These are phyloP conservation scores for Fusarium sp. DNA, from an alignment of 2,329 filamentous ascomycete genomes.

Conservation along the genomic window DNA sequence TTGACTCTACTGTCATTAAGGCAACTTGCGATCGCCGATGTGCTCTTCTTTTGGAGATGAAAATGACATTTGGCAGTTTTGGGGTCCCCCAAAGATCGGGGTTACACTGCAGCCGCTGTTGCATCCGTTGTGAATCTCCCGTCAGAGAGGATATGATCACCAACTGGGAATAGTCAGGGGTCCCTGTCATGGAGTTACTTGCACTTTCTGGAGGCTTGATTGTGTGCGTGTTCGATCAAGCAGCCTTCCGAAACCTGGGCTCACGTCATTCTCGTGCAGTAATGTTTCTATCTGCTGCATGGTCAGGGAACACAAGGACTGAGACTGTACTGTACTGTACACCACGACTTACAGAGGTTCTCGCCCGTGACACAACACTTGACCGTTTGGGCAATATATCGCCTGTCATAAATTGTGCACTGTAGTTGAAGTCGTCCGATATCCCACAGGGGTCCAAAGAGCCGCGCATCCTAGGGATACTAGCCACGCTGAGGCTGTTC, in stretches of 20 bases:
- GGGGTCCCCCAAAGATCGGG: constrained; percentile 28
- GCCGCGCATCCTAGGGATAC: background rate
- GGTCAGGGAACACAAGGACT: background rate
- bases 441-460: background rate
- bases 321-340: background rate
- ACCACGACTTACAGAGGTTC: background rate
- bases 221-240: background rate
- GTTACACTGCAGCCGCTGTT: constrained; percentile 39
- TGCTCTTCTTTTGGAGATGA: background rate
- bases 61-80: constrained; percentile 8
- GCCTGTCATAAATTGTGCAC: background rate
- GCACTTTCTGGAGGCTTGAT: background rate
- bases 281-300: constrained; percentile 1
- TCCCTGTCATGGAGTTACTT: constrained; percentile 1
- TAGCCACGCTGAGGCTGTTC: background rate
- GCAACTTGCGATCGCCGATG: constrained; percentile 13
- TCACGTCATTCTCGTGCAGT: constrained; percentile 10
- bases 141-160: constrained; percentile 13
- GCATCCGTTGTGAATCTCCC: constrained; percentile 36
- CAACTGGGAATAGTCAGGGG: constrained; percentile 29
- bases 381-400: background rate
- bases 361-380: background rate
- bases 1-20: background rate
- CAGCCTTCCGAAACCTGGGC: background rate
- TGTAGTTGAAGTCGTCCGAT: background rate